Evolutionary conservation across 1,139 yeast genomes (phyloP).

Genomic region (Hyphopichia burtonii): DNA sequence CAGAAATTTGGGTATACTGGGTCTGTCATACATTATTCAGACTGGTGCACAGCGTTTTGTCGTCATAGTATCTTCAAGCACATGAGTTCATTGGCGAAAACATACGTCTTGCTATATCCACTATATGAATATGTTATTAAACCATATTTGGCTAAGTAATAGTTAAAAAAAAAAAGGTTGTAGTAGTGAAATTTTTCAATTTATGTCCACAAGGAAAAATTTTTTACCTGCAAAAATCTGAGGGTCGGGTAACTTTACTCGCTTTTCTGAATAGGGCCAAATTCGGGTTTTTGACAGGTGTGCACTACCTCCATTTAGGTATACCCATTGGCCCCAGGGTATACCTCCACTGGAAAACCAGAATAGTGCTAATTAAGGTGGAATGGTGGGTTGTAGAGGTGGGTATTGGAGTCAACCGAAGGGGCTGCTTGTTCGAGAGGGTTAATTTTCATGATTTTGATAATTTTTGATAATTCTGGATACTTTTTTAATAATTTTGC

Average conservation of each 20-base stretch:
- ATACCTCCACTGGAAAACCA: no score
- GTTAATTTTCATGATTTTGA: no score
- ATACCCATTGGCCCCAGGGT: no score
- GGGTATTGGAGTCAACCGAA: no score
- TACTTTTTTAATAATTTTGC: background rate
- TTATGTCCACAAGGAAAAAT: background rate
- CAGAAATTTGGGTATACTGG: conserved; percentile 52
- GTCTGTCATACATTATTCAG: conserved; percentile 52
- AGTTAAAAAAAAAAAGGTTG: background rate
- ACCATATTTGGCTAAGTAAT: background rate
- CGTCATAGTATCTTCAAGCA: conserved; percentile 25
- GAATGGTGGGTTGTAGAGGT: no score
- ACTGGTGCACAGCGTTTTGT: conserved; percentile 56
- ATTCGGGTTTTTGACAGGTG: background rate
- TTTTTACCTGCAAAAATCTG: background rate
- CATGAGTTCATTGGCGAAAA: background rate
- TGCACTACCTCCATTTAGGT: no score
- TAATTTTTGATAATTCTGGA: no score
- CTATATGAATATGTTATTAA: background rate
- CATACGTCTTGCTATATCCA: background rate
- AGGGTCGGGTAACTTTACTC: conserved; percentile 1
- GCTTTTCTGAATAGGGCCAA: background rate
- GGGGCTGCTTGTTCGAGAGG: no score
- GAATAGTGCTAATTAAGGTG: no score
- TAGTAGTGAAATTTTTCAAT: background rate